Evolutionary conservation across 352 stramenopile species (phyloP), one percentile per base, ranked within the genome.

Genomic region (Globisporangium nagaii): DNA sequence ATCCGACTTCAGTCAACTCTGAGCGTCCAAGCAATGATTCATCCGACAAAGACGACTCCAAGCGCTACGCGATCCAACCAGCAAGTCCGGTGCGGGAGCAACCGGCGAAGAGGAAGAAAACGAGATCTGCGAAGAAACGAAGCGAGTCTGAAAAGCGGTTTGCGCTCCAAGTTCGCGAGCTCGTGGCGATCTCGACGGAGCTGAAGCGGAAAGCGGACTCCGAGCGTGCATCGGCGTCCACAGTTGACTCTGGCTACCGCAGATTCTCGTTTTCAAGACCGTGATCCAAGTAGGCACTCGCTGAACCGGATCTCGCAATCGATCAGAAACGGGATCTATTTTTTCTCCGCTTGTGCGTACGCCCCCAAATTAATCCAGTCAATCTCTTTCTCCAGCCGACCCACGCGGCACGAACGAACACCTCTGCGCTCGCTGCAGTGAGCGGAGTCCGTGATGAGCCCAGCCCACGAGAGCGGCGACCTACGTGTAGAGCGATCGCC

Each of bases 161-260:
- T 19, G 31, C 28, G n/a, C 40, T 12, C 13, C 52, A 52, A 15
- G 52, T 58, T 15, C 31, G 43, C 19, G 52, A 58, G 9, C 41
- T 58, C 4, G 13, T 58, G 4, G 32, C 41, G 20, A 49, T 58
- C 34, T 52, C 52, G 36, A 35, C 22, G 1, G 41, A 30, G 9
- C 19, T 58, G n/a, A 42, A 52, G n/a, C 19, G 24, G 30, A 48
- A 13, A 47, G 48, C 40, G 12, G 40, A 46, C 10, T 46, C 22
- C 6, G 40, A 46, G 17, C 40, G 40, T 22, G 39, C 4, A 6
- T 45, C 39, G 10, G 12, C 39, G 3, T 28, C 39, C 4, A 25
- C 7, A n/a, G 39, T 45, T 22, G 35, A 41, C 17, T 41, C 35
- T 12, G 17, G 35, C 2, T 22, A 41, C 17, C 15, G 17, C 6